Evolutionary conservation across 1,284 basidiomycete genomes (phyloP), one percentile per base, ranked within the genome.

Genomic region (Sphagnurus paluster): DNA sequence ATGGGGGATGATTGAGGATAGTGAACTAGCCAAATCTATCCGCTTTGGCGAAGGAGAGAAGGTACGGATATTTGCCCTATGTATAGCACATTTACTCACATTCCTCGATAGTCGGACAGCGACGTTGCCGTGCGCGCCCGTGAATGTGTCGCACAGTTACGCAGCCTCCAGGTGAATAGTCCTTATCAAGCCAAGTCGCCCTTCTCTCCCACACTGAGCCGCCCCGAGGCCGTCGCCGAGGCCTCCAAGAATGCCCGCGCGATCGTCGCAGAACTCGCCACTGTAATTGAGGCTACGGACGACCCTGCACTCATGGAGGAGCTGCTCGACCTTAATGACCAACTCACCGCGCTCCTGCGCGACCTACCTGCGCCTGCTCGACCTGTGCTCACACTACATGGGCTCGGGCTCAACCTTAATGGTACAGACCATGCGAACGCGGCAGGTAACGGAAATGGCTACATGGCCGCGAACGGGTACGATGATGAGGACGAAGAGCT

Each of bases 1-100:
- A 6, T 90, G 87, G 87, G 79, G 77, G 0, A 79, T 90, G 78
- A 86, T 90, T 44, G 87, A 90, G 63, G 85, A 88, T 49, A 90
- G 87, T 62, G 82, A 87, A 59, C 68, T 90, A 23, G 87, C 87
- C 2, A 79, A 77, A 62, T 76, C 76, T 9, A 82, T 90, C 48
- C 70, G 82, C 50, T 68, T 77, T 52, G 81, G 76, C 21, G 79
- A 81, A 44, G 77, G 75, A 56, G 73, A 77, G 68, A 82, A 81
- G 76, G 84, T 82, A 23, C 10, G 62, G 48, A 36, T 23, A 11
- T 7, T 50, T 46, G 46, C 47, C 37, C 34, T 20, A 17, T 36
- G n/a, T 24, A 29, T 30, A 39, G 29, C 26, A 20, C 4, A 33
- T 46, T 8, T 43, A 28, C 11, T 24, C 49, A 60, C 47, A 7